A percentile compares a stretch with the other conserved stretches of the same genome.
Evolutionary conservation across 1,139 yeast genomes (phyloP).

Genomic region (Magnusiomyces sp.): DNA sequence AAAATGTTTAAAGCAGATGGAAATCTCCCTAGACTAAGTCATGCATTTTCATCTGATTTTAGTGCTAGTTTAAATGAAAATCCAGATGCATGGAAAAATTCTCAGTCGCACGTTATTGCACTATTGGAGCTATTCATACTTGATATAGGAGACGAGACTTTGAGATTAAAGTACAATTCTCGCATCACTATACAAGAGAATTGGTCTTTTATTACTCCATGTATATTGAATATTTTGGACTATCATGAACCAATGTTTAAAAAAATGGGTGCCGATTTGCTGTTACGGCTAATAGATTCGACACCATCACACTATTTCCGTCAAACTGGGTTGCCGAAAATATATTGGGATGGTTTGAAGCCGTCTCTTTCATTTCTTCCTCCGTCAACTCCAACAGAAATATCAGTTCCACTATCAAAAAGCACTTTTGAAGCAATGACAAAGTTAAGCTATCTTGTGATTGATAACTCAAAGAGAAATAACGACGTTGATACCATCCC

Average conservation of each 20-base stretch:
- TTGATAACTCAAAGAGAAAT: not conserved
- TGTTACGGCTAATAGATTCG: slow-evolving; percentile 24
- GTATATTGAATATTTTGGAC: slow-evolving; percentile 43
- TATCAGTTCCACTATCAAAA: slow-evolving; percentile 19
- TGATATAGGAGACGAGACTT: no score
- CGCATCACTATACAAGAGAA: slow-evolving; percentile 22
- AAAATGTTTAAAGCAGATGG: slow-evolving; percentile 9
- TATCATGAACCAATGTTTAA: slow-evolving; percentile 42
- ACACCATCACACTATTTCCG: slow-evolving; percentile 25
- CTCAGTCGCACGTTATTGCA: slow-evolving; percentile 23
- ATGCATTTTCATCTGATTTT: slow-evolving; percentile 1
- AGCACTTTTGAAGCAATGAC: slow-evolving; percentile 21
- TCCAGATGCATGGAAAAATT: slow-evolving; percentile 31
- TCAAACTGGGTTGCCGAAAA: slow-evolving; percentile 37
- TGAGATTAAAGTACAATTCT: not conserved
- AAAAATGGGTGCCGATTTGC: slow-evolving; percentile 37
- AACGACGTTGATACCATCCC: not conserved
- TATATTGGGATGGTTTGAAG: slow-evolving; percentile 38
- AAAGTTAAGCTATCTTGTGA: slow-evolving; percentile 19
- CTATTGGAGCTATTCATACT: slow-evolving; percentile 31
- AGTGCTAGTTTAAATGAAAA: not conserved
- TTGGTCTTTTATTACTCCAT: slow-evolving; percentile 44
- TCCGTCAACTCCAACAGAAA: slow-evolving; percentile 33
- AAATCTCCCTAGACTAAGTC: not conserved
- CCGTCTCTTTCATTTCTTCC: slow-evolving; percentile 42